Evolutionary conservation across 2,329 filamentous ascomycete species (phyloP).

Genomic region (Madurella fahalii): DNA sequence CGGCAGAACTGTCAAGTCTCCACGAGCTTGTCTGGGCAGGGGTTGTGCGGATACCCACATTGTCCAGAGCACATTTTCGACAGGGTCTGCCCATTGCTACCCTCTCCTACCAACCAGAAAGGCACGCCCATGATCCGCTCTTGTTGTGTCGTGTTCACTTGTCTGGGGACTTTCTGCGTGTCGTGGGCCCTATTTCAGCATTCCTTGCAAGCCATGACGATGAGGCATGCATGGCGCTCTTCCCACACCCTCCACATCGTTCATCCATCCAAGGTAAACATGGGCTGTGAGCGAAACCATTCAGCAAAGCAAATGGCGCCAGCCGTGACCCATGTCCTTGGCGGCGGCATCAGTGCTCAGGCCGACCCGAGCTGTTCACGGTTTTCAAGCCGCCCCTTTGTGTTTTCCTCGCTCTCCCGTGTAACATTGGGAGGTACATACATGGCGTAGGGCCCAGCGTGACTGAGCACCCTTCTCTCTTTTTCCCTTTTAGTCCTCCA

Average conservation of each 20-base stretch:
- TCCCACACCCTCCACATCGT: no score
- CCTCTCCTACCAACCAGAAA: neutral
- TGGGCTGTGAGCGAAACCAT: neutral
- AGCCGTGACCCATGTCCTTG: neutral
- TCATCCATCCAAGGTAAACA: neutral
- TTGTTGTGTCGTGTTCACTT: conserved; percentile 1
- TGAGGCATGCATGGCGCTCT: neutral
- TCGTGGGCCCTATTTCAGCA: no score
- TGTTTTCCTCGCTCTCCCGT: neutral
- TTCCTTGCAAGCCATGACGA: no score
- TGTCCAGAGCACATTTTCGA: neutral
- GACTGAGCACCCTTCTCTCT: neutral
- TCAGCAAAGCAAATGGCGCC: neutral
- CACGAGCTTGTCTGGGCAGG: no score
- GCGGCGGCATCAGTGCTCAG: neutral
- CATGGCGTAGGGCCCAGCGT: no score
- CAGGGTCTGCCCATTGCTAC: conserved; percentile 8
- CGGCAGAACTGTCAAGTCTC: no score
- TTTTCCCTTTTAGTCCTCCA: neutral
- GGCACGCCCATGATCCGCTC: neutral
- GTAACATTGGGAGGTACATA: no score
- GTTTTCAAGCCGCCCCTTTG: neutral
- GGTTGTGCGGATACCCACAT: neutral
- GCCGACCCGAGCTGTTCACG: neutral
- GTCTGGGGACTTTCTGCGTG: no score